Base-by-base conservation (phyloP, 768 basidiomycete species). In the Ramaria sp. region DNA sequence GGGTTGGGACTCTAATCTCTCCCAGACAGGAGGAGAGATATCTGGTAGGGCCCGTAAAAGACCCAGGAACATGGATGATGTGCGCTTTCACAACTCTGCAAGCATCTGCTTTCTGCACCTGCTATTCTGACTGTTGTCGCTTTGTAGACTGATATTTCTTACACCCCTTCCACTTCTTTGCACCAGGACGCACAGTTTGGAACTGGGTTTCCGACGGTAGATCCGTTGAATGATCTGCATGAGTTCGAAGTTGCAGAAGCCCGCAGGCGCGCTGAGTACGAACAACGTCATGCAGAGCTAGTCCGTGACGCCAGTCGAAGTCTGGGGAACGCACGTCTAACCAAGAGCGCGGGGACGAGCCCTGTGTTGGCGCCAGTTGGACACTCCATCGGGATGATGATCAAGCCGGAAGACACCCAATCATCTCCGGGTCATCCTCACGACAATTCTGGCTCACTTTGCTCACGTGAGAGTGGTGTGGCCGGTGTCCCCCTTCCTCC, bases 211-310 rank as follows among this genome's bases (percentile, higher is more conserved):
- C 1, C 44, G 43, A 67, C 70, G 18, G 65, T 68, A 25, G 71
- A 72, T 18, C 92, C 93, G 2, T 85, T 94, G 70, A 90, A 90
- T 56, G 90, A 96, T 64, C 77, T 98, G 7, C 85, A 88, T 62
- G 82, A 84, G 60, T 81, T 98, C 28, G 94, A 98, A 65, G 83
- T 83, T 37, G 78, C 83, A 57, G 94, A 96, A 66, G 85, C 89
- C 3, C 67, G 82, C 30, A 76, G 91, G 18, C 75, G 91, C 34
- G 90, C 88, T n/a, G 86, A 91, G 64, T 95, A 84, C 68, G 88
- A 92, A 65, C 77, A 82, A 9, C 73, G 79, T 9, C 85, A 83
- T 63, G 82, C 85, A 16, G 85, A 85, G 52, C 69, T 72, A 54
- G 64, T 50, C 30, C 25, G 37, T 5, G 47, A 56, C 37, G 53